A percentile compares a stretch with the other conserved stretches of the same genome.
Evolutionary conservation across 306 rosid species (phyloP).

Genomic region (Corylus avellana): DNA sequence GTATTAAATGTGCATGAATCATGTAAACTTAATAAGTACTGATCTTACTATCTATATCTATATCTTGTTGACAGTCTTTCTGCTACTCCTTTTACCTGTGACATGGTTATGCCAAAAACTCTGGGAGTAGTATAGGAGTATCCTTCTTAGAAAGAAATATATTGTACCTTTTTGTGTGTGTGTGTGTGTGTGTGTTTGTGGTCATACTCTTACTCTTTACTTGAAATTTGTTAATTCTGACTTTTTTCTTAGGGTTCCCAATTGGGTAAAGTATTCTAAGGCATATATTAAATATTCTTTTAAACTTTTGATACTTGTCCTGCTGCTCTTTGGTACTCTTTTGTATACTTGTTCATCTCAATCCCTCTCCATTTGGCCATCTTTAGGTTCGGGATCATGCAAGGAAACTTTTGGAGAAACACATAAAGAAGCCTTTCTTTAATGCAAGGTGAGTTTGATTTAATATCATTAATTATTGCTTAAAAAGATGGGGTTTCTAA

Average conservation of each 20-base stretch:
- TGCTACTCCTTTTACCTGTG: not conserved
- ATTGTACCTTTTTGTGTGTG: too few species aligned
- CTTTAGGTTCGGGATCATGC: slow-evolving; percentile 90
- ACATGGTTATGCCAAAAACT: not conserved
- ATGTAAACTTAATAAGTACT: not conserved
- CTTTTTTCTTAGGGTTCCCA: not conserved
- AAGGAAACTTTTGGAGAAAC: slow-evolving; percentile 87
- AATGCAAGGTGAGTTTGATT: slow-evolving; percentile 55
- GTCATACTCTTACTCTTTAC: not conserved
- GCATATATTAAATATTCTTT: slow-evolving; percentile 5
- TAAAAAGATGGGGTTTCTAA: not conserved
- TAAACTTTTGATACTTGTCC: slow-evolving; percentile 6
- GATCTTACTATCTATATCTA: not conserved
- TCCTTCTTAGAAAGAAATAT: not conserved
- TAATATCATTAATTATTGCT: not conserved
- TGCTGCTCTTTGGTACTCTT: slow-evolving; percentile 16
- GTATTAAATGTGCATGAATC: not conserved
- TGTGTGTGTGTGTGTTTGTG: not conserved
- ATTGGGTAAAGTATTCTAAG: slow-evolving; percentile 1
- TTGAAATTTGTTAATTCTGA: not conserved
- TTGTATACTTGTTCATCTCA: slow-evolving; percentile 4
- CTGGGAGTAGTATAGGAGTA: not conserved
- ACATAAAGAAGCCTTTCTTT: slow-evolving; percentile 81
- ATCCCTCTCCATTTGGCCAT: slow-evolving; percentile 18
- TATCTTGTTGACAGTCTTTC: not conserved